A percentile compares a stretch with the other conserved stretches of the same genome.
Evolutionary conservation across 148 eudicot genomes (phyloP).

Genomic region (Fagopyrum homotropicum): DNA sequence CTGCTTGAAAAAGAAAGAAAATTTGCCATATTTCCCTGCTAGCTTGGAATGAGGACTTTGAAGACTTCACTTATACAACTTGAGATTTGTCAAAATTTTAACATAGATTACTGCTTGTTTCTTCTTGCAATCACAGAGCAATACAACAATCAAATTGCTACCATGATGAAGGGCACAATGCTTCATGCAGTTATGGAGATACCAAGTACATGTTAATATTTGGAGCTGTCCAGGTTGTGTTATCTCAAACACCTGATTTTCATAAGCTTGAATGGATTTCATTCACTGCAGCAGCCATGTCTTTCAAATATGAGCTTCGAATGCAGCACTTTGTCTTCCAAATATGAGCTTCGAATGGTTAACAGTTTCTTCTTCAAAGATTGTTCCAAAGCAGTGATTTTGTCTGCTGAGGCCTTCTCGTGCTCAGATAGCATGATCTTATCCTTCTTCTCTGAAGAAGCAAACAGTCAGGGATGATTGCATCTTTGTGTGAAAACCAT

Average conservation of each 20-base stretch:
- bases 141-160: slow-evolving; percentile 60
- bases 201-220: slow-evolving; percentile 44
- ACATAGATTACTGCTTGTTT: background rate
- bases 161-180: slow-evolving; percentile 51
- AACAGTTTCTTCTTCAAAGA: slow-evolving; percentile 2
- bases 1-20: no score
- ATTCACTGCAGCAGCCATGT: slow-evolving; percentile 60
- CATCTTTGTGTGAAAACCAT: background rate
- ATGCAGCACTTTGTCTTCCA: slow-evolving; percentile 51
- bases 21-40: no score
- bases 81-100: background rate
- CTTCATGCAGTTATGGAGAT: slow-evolving; percentile 34
- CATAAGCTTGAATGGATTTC: slow-evolving; percentile 68
- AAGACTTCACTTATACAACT: no score
- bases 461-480: background rate
- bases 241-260: slow-evolving; percentile 60
- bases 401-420: slow-evolving; percentile 11
- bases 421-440: slow-evolving; percentile 8
- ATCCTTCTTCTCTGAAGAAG: slow-evolving; percentile 11
- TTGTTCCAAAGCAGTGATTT: slow-evolving; percentile 3
- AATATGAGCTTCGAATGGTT: no score
- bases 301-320: slow-evolving; percentile 19
- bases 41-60: no score
- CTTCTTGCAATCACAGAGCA: slow-evolving; percentile 25
- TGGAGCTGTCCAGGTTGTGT: slow-evolving; percentile 38